phyloP scores from a whole-genome alignment of 208 protist species.

The Leishmania braziliensis region DNA sequence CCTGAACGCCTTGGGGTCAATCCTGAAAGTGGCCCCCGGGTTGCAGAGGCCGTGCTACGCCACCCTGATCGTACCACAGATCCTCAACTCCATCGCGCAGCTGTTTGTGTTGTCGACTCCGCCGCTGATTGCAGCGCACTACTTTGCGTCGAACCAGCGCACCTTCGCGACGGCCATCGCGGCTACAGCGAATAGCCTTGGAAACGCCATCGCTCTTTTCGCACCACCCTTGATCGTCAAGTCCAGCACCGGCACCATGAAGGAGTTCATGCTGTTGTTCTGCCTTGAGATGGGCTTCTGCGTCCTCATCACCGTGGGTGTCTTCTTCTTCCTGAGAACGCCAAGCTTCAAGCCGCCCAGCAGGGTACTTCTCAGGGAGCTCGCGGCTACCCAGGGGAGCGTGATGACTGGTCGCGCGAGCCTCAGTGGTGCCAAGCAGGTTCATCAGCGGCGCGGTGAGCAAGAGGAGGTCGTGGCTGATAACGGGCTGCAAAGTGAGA shows the following conservation, averaged over 20 bases:
- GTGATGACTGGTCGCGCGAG: background rate
- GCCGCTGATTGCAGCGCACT: slow-evolving; percentile 69
- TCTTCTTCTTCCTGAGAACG: slow-evolving; percentile 49
- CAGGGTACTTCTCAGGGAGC: slow-evolving; percentile 22
- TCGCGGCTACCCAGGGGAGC: slow-evolving; percentile 5
- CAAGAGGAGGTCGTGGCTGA: slow-evolving; percentile 9
- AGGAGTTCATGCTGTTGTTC: slow-evolving; percentile 68
- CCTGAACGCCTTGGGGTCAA: slow-evolving; percentile 62
- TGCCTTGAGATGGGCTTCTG: slow-evolving; percentile 54
- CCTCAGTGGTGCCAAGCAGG: background rate
- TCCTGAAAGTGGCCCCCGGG: slow-evolving; percentile 62
- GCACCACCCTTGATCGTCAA: slow-evolving; percentile 65
- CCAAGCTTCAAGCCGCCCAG: slow-evolving; percentile 45
- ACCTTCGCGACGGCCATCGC: slow-evolving; percentile 70
- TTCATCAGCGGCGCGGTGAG: slow-evolving; percentile 11
- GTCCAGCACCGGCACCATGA: slow-evolving; percentile 22
- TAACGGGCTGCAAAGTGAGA: slow-evolving; percentile 11
- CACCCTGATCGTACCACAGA: slow-evolving; percentile 56
- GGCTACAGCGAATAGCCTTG: slow-evolving; percentile 70
- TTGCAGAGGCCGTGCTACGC: slow-evolving; percentile 55
- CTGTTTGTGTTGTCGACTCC: slow-evolving; percentile 79
- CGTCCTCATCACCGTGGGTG: slow-evolving; percentile 41
- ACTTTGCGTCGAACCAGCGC: slow-evolving; percentile 58
- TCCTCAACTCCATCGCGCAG: slow-evolving; percentile 61
- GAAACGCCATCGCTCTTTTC: slow-evolving; percentile 66